Base-by-base conservation (phyloP, 257 asterid species). In the Nemophila menziesii region DNA sequence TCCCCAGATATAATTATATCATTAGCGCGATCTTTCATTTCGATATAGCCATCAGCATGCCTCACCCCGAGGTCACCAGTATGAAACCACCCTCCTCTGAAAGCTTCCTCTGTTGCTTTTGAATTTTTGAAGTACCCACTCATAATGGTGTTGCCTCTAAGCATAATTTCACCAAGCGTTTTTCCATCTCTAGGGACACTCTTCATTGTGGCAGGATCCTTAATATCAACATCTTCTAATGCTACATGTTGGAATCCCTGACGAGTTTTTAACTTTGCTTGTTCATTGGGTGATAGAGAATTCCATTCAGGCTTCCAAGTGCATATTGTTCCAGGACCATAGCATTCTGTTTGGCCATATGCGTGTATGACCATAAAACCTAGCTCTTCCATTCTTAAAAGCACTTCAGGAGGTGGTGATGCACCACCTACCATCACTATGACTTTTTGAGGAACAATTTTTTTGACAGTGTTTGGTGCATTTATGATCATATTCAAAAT, bases 351-450 rank as follows among this genome's bases (percentile, higher is more conserved):
- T 0, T 61, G 62, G 22, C 73, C 73, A 36, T 67, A 61, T 20
- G 62, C 20, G 39, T 67, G 73, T 4, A 54, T 33, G 2, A 67
- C 54, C 18, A 43, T 41, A 47, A 67, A 67, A 5, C 73, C 73
- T 1, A 67, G 51, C 57, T 52, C 59, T 36, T 67, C 69, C 47
- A 57, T 61, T 61, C 62, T 49, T 43, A 16, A 56, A 14, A 67
- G 37, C 44, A 61, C 49, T 12, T 62, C 58, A 1, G 69, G 73
- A 37, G 73, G 73, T 17, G 73, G 73, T 16, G 73, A 51, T 9
- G 73, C 33, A 44, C 73, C 73, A 19, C 73, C 73, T 11, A 69
- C 62, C 66, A 61, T 67, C 24, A 67, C 22, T 15, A 39, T 49
- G 44, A 67, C 73, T 49, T 20, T 47, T 51, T 49, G 66, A 23